Evolutionary conservation across 345 rosid species (phyloP), one percentile per base, ranked within the genome.

Genomic region (Dimocarpus longan): DNA sequence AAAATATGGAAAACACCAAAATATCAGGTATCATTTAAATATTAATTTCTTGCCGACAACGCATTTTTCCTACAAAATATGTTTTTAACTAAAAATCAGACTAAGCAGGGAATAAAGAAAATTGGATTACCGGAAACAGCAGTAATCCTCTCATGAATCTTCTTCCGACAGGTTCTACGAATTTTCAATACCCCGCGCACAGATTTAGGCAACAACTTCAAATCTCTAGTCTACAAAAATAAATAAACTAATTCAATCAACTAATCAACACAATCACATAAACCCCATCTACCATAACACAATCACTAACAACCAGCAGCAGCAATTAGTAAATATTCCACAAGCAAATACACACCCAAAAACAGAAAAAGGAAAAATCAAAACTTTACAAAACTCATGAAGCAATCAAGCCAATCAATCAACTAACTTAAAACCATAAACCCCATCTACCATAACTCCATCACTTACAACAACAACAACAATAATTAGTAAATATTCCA

Each of bases 101-200:
- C 5, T 48, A 37, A 28, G 8, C 15, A 42, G 62, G 24, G 18
- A 19, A 43, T 57, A 15, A 67, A 42, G 16, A n/a, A 44, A 76
- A 54, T 40, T 50, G 73, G 50, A 74, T 74, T 73, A 94, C 99
- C 93, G 66, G 90, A 91, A 78, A 93, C 81, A 62, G 95, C 97
- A 48, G 86, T 74, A 66, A 94, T 89, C 85, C 99, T 89, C 80
- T 96, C 98, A 18, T 82, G 89, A 37, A 96, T 96, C 94, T 90
- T 94, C 85, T 83, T 89, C 46, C 99, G 82, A 84, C 93, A 94
- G 1, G 80, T 81, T 26, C 98, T 90, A 1, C 98, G 87, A 73
- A 87, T 76, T 88, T 89, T 93, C n/a, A 94, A 32, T 28, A 81
- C 68, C 19, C 88, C 90, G 39, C 90, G 98, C 56, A 86, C 71